Evolutionary conservation across 108 stramenopile species (phyloP).

Genomic region (Nitzschia palea): DNA sequence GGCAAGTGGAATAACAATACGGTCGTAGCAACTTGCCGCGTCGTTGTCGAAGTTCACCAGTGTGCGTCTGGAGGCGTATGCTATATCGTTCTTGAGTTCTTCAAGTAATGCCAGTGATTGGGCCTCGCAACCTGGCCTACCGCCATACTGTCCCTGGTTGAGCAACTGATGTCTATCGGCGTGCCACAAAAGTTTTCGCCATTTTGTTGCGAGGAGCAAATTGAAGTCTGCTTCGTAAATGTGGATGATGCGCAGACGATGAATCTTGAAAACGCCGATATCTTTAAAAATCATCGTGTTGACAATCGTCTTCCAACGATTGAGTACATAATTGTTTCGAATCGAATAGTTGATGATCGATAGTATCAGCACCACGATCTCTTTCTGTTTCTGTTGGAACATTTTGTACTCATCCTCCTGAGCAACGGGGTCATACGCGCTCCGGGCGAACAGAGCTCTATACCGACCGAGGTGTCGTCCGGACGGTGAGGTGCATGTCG

Average conservation of each 20-base stretch:
- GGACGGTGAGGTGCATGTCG: neutral
- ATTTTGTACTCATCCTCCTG: neutral
- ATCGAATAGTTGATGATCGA: neutral
- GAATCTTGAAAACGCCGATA: neutral
- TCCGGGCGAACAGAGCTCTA: neutral
- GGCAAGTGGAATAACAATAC: neutral
- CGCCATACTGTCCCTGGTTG: constrained; percentile 7
- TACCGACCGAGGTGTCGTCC: neutral
- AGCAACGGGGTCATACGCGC: neutral
- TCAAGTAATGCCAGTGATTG: neutral
- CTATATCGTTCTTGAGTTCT: neutral
- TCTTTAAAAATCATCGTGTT: constrained; percentile 1
- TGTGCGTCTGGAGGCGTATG: neutral
- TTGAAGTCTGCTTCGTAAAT: constrained; percentile 17
- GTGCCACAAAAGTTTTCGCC: neutral
- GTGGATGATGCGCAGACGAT: constrained; percentile 10
- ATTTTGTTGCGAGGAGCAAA: neutral
- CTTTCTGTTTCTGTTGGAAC: neutral
- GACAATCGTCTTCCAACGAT: constrained; percentile 3
- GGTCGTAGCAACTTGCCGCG: constrained; percentile 1
- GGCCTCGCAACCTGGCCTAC: neutral
- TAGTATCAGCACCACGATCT: neutral
- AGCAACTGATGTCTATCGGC: neutral
- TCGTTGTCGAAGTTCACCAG: too few relatives aligned
- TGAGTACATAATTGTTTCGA: neutral